A percentile compares a stretch with the other conserved stretches of the same genome.
These are phyloP conservation scores for Borovskyia barvae DNA, from an alignment of 208 protist genomes.

Conservation along the genomic window DNA sequence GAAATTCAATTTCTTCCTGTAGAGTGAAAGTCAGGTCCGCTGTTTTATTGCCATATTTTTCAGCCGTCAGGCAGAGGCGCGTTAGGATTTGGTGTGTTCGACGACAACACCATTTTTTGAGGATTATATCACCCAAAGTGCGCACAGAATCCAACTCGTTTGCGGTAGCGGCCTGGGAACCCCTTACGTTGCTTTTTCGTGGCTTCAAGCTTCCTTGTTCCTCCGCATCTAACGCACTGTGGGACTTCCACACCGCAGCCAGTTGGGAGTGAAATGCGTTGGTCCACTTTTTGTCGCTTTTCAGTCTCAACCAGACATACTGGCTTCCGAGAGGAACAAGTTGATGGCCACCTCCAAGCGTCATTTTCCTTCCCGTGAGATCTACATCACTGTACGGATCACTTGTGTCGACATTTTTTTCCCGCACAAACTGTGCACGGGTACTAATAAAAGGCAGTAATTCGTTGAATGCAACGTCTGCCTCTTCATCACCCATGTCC, in stretches of 20 bases:
- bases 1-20: constrained; percentile 50
- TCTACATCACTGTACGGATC: constrained; percentile 11
- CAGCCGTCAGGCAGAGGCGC: constrained; percentile 47
- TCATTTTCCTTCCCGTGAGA: constrained; percentile 1
- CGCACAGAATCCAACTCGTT: constrained; percentile 1
- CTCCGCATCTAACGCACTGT: constrained; percentile 15
- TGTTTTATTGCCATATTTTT: constrained; percentile 46
- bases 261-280: constrained; percentile 40
- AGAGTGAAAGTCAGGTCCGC: constrained; percentile 39
- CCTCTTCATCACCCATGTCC: constrained; percentile 1
- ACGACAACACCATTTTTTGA: constrained; percentile 61
- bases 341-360: constrained; percentile 21
- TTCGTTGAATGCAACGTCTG: background rate
- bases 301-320: constrained; percentile 63
- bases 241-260: constrained; percentile 36
- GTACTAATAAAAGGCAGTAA: background rate
- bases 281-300: constrained; percentile 48
- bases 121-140: constrained; percentile 59
- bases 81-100: constrained; percentile 69
- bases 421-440: constrained; percentile 4
- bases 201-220: constrained; percentile 7
- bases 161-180: background rate
- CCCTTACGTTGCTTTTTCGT: constrained; percentile 1
- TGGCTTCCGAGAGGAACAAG: constrained; percentile 45
- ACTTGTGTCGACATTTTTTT: constrained; percentile 2